Evolutionary conservation across 2,329 filamentous ascomycete species (phyloP).

Genomic region (Microsporum audouinii): DNA sequence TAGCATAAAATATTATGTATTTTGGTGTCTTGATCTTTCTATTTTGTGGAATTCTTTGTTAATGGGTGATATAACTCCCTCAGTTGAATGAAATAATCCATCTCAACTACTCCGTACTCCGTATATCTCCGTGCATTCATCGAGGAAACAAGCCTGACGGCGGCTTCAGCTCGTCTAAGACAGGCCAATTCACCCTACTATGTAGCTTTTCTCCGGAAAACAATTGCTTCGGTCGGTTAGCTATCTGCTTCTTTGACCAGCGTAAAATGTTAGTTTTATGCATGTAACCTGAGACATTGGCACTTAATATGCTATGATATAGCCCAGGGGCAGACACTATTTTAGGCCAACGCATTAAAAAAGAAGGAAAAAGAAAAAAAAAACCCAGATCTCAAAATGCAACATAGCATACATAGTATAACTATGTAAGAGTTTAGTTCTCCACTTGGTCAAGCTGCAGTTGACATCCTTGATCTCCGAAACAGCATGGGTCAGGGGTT

Average conservation of each 20-base stretch:
- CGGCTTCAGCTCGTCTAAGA: neutral
- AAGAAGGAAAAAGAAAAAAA: neutral
- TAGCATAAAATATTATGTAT: neutral
- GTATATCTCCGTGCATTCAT: too few relatives aligned
- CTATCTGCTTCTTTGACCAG: neutral
- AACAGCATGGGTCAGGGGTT: neutral
- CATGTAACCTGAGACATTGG: neutral
- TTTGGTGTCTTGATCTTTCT: neutral
- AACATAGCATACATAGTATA: too few relatives aligned
- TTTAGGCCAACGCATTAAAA: neutral
- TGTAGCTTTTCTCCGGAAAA: neutral
- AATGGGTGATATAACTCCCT: too few relatives aligned
- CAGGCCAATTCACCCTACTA: neutral
- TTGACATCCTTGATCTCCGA: neutral
- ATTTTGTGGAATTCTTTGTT: too few relatives aligned
- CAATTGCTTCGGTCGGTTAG: neutral
- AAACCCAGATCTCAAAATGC: neutral
- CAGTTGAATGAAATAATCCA: too few relatives aligned
- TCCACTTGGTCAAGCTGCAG: neutral
- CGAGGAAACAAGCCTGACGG: neutral
- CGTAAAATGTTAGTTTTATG: neutral
- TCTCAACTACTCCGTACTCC: too few relatives aligned
- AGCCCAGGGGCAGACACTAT: neutral
- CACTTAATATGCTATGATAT: neutral
- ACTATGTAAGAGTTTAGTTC: too few relatives aligned